Percentiles rank a stretch among this genome's conserved stretches.
phyloP scores from a whole-genome alignment of 2,329 filamentous ascomycete species.

The Cercospora sojina region DNA sequence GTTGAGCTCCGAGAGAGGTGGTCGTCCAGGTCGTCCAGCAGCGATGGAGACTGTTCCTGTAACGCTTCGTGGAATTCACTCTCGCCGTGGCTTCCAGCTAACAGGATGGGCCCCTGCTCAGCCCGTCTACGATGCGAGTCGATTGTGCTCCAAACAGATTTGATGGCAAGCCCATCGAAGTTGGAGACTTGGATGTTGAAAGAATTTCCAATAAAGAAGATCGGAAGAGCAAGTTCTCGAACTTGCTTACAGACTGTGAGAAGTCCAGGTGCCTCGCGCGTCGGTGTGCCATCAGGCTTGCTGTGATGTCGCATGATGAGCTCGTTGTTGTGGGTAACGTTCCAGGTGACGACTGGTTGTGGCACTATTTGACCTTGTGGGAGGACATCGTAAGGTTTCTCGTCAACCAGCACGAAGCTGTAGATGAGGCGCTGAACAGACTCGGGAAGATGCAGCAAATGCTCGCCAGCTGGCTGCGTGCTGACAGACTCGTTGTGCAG shows the following conservation, averaged over 20 bases:
- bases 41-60: neutral
- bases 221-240: neutral
- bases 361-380: slow-evolving; percentile 1
- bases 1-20: neutral
- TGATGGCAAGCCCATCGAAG: slow-evolving; percentile 5
- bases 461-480: neutral
- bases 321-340: neutral
- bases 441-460: slow-evolving; percentile 3
- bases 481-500: slow-evolving; percentile 1
- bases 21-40: neutral
- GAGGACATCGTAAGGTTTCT: neutral
- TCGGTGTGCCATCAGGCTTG: neutral
- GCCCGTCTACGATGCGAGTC: neutral
- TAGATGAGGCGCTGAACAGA: neutral
- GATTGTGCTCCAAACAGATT: neutral
- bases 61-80: neutral
- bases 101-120: neutral
- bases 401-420: neutral
- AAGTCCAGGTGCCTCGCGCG: neutral
- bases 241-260: slow-evolving; percentile 1
- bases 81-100: neutral
- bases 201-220: slow-evolving; percentile 11
- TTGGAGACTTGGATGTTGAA: slow-evolving; percentile 1
- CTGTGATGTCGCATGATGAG: neutral
- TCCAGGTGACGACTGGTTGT: neutral